Base-by-base conservation (phyloP, 2,329 filamentous ascomycete genomes). In the Tolypocladium inflatum region DNA sequence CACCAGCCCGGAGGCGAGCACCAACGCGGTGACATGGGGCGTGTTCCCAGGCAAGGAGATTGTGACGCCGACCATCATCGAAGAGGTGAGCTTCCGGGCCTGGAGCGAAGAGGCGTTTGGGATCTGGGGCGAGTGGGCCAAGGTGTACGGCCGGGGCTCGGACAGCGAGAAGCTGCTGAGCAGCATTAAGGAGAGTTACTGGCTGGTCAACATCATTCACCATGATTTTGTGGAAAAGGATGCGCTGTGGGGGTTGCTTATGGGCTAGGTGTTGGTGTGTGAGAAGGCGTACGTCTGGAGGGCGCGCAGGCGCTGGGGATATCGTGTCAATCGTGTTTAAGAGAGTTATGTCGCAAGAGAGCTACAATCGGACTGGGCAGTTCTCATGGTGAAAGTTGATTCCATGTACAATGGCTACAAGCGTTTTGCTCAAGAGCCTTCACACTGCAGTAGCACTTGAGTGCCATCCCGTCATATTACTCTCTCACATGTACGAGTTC, bases 1-100 rank as follows among this genome's bases (percentile, higher is more conserved):
- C 37, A 65, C 66, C 21, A 70, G 64, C 43, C 73, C 71, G 64
- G 73, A 71, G 66, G 73, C 74, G 35, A 86, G 83, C 66, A 93
- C 95, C 37, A 97, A 97, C 68, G 91, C 93, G 0, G 94, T 99
- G 2, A 99, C 94, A 0, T 97, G 93, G 93, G 93, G 93, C 55
- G 90, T 91, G 1, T 97, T 97, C 74, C 88, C 90, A 0, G 91
- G 91, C 48, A 97, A 97, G 75, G 93, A 97, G 73, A 97, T 97
- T 68, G 84, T 96, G 59, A 96, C 92, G 26, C 93, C 93, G 3
- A 97, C 93, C 2, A 97, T 97, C 68, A 96, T 97, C 67, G 93
- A 97, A 71, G 90, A 92, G 65, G 90, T 96, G 55, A 94, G 89
- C 70, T 97, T 97, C 80, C 82, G 86, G 61, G 91, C 92, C 9